Evolutionary conservation across 768 basidiomycete species (phyloP).

Genomic region (Serpula lacrymans): DNA sequence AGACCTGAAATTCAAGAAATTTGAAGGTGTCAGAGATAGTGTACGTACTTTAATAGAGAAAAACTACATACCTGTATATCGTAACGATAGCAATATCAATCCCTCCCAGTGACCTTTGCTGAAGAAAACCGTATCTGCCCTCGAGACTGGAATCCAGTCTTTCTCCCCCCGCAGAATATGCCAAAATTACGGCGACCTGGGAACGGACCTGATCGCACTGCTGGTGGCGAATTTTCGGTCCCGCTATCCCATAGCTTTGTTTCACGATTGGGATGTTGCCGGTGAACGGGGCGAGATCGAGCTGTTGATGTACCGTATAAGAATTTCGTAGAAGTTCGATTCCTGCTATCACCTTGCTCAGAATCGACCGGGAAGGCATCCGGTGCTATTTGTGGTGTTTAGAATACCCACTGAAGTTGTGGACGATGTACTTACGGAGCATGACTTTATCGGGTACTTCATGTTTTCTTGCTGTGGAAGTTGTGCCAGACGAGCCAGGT

Average conservation of each 20-base stretch:
- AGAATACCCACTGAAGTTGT: background rate
- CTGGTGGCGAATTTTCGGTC: slow-evolving; percentile 9
- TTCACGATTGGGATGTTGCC: slow-evolving; percentile 15
- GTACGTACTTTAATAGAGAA: background rate
- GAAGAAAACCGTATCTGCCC: background rate
- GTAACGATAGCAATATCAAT: background rate
- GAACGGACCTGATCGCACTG: slow-evolving; percentile 12
- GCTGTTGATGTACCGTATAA: slow-evolving; percentile 6
- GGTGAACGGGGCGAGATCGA: slow-evolving; percentile 23
- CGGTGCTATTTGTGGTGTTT: too few species aligned
- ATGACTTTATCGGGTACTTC: background rate
- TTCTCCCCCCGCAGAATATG: slow-evolving; percentile 36
- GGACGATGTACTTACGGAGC: background rate
- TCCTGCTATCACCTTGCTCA: slow-evolving; percentile 9
- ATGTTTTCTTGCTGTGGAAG: background rate
- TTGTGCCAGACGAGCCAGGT: background rate
- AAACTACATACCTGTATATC: background rate
- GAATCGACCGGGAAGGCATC: slow-evolving; percentile 29
- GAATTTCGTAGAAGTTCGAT: slow-evolving; percentile 5
- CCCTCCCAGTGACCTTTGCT: background rate
- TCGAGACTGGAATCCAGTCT: background rate
- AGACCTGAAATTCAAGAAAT: too few species aligned
- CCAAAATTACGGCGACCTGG: slow-evolving; percentile 26
- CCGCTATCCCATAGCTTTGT: background rate
- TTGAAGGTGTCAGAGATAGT: too few species aligned